phyloP scores from a whole-genome alignment of 2,329 filamentous ascomycete species.

The Epichloe glyceriae region DNA sequence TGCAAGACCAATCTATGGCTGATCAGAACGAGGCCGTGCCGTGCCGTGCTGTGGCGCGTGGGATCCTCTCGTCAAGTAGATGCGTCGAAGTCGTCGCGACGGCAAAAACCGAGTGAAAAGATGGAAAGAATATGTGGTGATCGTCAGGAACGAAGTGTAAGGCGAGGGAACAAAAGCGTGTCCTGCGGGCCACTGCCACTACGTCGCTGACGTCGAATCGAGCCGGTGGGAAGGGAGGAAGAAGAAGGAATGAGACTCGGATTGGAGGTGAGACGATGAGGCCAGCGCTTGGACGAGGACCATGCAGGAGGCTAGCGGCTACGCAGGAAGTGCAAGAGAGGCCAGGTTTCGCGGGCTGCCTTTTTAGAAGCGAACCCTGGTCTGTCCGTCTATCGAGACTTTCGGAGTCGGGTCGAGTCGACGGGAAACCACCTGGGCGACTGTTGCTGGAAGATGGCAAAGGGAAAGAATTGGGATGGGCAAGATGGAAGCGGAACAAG shows the following conservation, averaged over 20 bases:
- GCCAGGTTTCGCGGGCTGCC: conserved; percentile 3
- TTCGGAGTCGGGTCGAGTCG: background rate
- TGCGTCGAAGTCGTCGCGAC: conserved; percentile 1
- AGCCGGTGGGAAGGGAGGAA: conserved; percentile 10
- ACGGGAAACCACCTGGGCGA: background rate
- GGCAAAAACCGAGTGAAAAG: conserved; percentile 1
- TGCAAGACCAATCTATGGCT: conserved; percentile 10
- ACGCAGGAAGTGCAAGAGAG: background rate
- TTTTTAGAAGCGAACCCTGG: conserved; percentile 4
- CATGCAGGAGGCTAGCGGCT: conserved; percentile 9
- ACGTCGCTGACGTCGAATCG: conserved; percentile 8
- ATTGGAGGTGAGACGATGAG: conserved; percentile 11
- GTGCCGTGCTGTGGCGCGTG: conserved; percentile 3
- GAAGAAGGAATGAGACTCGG: conserved; percentile 14
- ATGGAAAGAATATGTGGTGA: background rate
- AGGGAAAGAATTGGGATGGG: background rate
- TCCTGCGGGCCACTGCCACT: conserved; percentile 4
- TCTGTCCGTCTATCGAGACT: background rate
- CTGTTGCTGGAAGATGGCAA: background rate
- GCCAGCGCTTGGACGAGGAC: conserved; percentile 9
- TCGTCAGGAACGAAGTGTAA: conserved; percentile 8
- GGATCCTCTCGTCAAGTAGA: conserved; percentile 4
- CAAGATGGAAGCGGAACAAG: background rate
- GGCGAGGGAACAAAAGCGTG: conserved; percentile 5
- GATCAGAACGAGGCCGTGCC: conserved; percentile 5